Evolutionary conservation across 495 filamentous ascomycete genomes (phyloP).

Genomic region (Penicillium lividum): DNA sequence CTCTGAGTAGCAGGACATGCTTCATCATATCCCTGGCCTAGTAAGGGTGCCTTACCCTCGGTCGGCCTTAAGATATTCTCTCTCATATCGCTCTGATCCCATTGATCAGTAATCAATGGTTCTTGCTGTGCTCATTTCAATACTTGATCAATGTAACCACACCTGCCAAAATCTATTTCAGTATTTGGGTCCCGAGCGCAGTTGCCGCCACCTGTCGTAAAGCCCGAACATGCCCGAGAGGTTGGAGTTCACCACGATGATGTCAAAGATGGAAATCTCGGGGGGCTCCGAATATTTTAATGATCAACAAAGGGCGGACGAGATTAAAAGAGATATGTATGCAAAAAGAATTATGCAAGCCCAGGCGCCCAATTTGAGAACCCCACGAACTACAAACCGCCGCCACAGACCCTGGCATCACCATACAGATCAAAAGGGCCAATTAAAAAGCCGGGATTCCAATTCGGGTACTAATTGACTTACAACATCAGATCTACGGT

Average conservation of each 20-base stretch:
- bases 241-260: background rate
- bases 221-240: background rate
- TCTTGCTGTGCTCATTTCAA: too few relatives aligned
- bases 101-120: too few relatives aligned
- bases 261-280: background rate
- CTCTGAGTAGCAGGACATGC: too few relatives aligned
- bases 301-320: background rate
- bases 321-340: background rate
- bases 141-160: background rate
- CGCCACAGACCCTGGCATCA: background rate
- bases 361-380: background rate
- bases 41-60: too few relatives aligned
- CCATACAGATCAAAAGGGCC: background rate
- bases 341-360: background rate
- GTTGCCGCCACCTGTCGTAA: background rate
- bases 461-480: background rate
- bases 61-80: too few relatives aligned
- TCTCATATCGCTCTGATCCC: too few relatives aligned
- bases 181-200: background rate
- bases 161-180: background rate
- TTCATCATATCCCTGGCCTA: too few relatives aligned
- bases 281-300: background rate
- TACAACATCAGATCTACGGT: slow-evolving; percentile 6
- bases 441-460: background rate
- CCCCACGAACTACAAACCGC: background rate